Conservation (phyloP, 768 basidiomycete species). For the Tremella yokohamensis region DNA sequence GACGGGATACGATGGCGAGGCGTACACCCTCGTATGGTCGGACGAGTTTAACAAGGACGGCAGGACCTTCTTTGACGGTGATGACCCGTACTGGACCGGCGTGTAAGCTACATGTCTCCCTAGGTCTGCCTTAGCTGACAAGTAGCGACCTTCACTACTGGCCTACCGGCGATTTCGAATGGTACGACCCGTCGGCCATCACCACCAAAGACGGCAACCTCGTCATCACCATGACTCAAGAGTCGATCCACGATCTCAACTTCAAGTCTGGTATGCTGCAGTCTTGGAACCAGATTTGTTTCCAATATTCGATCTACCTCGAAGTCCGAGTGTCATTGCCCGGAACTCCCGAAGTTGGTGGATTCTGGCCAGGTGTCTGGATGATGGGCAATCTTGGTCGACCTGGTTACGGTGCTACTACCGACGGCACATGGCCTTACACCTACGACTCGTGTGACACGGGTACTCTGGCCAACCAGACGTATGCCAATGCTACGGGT, state of each 20-base stretch:
- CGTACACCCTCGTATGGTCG: slow-evolving; percentile 80
- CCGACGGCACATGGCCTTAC: slow-evolving; percentile 82
- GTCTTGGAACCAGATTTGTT: slow-evolving; percentile 93
- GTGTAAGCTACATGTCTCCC: not conserved
- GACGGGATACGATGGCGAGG: slow-evolving; percentile 71
- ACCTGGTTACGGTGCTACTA: slow-evolving; percentile 84
- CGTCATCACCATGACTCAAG: slow-evolving; percentile 72
- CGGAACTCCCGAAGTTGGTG: slow-evolving; percentile 41
- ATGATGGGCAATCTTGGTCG: slow-evolving; percentile 80
- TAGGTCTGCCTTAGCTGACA: not conserved
- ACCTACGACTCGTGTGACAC: slow-evolving; percentile 79
- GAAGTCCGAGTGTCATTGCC: slow-evolving; percentile 56
- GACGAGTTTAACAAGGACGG: slow-evolving; percentile 76
- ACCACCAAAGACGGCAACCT: slow-evolving; percentile 75
- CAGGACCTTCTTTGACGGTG: slow-evolving; percentile 57
- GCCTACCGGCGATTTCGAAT: slow-evolving; percentile 66
- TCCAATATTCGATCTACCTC: slow-evolving; percentile 78
- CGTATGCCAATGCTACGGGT: slow-evolving; percentile 30
- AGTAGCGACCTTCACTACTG: slow-evolving; percentile 69
- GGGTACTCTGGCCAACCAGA: slow-evolving; percentile 62
- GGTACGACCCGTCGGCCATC: slow-evolving; percentile 57
- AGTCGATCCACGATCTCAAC: slow-evolving; percentile 70
- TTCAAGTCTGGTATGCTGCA: slow-evolving; percentile 63
- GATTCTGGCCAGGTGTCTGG: slow-evolving; percentile 82
- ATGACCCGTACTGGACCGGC: slow-evolving; percentile 82